These are phyloP conservation scores for Mucor mucedo DNA, from an alignment of 371 early-diverging fungal species.

Conservation along the genomic window DNA sequence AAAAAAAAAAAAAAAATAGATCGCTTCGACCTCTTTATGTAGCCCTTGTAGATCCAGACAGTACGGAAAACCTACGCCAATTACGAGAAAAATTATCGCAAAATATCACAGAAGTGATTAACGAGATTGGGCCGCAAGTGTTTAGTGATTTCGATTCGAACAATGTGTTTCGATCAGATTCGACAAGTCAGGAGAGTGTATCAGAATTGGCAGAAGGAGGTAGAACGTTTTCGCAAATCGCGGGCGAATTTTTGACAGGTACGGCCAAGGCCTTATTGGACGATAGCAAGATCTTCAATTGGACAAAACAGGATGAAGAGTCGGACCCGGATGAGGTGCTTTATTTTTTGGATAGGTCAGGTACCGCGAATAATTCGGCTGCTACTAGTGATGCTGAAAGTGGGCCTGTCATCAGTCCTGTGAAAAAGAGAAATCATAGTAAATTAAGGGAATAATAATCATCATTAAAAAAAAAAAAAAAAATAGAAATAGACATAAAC, in stretches of 20 bases:
- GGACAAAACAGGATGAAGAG: slow-evolving; percentile 41
- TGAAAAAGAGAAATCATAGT: not conserved
- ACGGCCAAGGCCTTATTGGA: slow-evolving; percentile 57
- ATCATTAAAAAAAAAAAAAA: not conserved
- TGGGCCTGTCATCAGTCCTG: not conserved
- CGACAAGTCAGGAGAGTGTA: slow-evolving; percentile 33
- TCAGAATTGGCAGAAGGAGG: slow-evolving; percentile 44
- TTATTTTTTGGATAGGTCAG: slow-evolving; percentile 28
- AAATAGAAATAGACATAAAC: too few species aligned
- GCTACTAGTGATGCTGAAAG: slow-evolving; percentile 30
- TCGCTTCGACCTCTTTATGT: slow-evolving; percentile 87
- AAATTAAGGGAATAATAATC: not conserved
- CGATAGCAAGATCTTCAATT: slow-evolving; percentile 65
- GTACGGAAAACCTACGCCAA: slow-evolving; percentile 61
- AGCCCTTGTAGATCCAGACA: slow-evolving; percentile 66
- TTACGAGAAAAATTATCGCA: slow-evolving; percentile 78
- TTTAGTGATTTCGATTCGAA: slow-evolving; percentile 78
- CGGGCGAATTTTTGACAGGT: slow-evolving; percentile 41
- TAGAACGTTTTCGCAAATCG: slow-evolving; percentile 43
- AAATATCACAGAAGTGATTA: slow-evolving; percentile 80
- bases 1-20: too few species aligned
- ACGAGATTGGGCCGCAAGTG: slow-evolving; percentile 87
- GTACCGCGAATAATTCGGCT: slow-evolving; percentile 13
- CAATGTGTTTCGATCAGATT: slow-evolving; percentile 38
- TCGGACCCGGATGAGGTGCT: slow-evolving; percentile 25